Evolutionary conservation across 2,329 filamentous ascomycete genomes (phyloP), one percentile per base, ranked within the genome.

Genomic region (Simplicillium aogashimaense): DNA sequence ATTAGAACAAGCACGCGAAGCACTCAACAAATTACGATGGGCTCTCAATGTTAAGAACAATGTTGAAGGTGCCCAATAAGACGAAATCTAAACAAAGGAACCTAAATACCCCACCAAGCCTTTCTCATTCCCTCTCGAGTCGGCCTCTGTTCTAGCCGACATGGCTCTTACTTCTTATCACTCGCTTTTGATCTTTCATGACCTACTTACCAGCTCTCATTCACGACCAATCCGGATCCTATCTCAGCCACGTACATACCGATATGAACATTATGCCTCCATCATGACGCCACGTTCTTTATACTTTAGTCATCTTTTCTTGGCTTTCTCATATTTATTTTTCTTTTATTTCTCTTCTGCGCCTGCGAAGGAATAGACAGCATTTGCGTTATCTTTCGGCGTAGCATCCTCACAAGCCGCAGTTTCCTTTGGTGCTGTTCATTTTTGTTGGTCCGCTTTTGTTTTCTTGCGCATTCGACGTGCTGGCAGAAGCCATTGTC

Each of bases 11-110:
- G 64, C 79, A 34, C 67, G 69, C 47, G 66, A 74, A 49, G 72
- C 75, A n/a, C 63, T 84, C 38, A 69, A 78, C 46, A 77, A 86
- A 64, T 69, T 89, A 58, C 76, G 68, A 53, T 88, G 83, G 83
- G 81, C 83, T 12, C 69, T 88, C 47, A 77, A 72, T 39, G 71
- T 84, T 38, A 80, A 83, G 62, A 62, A 74, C 45, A 78, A 74
- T 46, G 69, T 81, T 41, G 67, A 66, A 42, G 73, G 65, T 40
- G 72, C 74, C 7, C 58, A 72, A 56, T 78, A 56, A 66, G 41
- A 20, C 39, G n/a, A 17, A 16, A 35, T 29, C 12, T 6, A 9
- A 25, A 25, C 20, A 25, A 25, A 25, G 9, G 20, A 25, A 25
- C 20, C 20, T 9, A 9, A 25, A 25, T 25, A 25, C 20, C 20